Conservation (phyloP, 495 filamentous ascomycete species). For the Parathielavia appendiculata region DNA sequence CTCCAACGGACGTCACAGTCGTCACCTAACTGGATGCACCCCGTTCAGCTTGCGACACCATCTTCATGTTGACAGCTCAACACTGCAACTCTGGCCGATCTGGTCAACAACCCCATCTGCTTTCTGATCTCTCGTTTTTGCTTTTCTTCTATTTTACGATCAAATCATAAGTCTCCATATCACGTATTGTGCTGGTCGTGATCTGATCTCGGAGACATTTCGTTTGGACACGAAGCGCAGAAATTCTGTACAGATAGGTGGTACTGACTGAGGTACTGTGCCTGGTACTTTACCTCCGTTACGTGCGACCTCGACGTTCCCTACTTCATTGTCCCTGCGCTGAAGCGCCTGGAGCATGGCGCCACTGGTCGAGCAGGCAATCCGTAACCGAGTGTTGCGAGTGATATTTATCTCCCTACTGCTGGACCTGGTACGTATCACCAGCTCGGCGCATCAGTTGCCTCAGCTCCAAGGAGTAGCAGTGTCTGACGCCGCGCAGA, state of each 20-base stretch:
- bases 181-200: constrained; percentile 18
- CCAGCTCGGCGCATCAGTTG: background rate
- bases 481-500: constrained; percentile 24
- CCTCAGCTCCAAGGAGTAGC: constrained; percentile 18
- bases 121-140: constrained; percentile 2
- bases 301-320: background rate
- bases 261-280: too few relatives aligned
- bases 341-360: constrained; percentile 33
- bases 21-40: background rate
- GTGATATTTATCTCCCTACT: constrained; percentile 59
- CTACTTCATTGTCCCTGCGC: background rate
- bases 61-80: constrained; percentile 22
- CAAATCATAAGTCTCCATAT: background rate
- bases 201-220: background rate
- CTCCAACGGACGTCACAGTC: too few relatives aligned
- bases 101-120: background rate
- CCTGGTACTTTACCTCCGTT: background rate
- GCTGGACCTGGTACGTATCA: constrained; percentile 46
- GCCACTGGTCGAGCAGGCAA: constrained; percentile 39
- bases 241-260: background rate
- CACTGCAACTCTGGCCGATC: constrained; percentile 16
- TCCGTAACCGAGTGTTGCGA: constrained; percentile 75
- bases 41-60: background rate
- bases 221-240: background rate
- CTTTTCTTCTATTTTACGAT: background rate